These are phyloP conservation scores for Neonectria ditissima DNA, from an alignment of 2,329 filamentous ascomycete species.

Conservation along the genomic window DNA sequence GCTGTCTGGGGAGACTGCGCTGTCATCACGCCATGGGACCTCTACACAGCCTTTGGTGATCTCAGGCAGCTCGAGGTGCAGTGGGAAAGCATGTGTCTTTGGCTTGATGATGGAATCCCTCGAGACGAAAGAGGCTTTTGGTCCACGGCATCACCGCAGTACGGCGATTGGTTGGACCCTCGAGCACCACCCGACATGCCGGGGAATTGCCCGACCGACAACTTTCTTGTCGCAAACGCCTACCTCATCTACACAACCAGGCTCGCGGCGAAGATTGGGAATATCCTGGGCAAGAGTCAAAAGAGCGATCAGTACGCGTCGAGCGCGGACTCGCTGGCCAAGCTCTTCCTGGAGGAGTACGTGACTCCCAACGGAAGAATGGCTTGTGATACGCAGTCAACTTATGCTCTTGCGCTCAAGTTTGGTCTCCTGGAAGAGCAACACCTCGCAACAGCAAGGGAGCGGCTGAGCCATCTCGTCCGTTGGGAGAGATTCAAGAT, in stretches of 20 bases:
- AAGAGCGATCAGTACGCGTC: neutral
- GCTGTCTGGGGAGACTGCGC: slow-evolving; percentile 25
- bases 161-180: slow-evolving; percentile 30
- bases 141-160: slow-evolving; percentile 12
- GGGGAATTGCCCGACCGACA: slow-evolving; percentile 21
- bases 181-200: slow-evolving; percentile 15
- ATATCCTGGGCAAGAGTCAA: neutral
- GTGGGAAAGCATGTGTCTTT: slow-evolving; percentile 20
- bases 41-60: slow-evolving; percentile 23
- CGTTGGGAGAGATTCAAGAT: slow-evolving; percentile 44
- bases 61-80: slow-evolving; percentile 6
- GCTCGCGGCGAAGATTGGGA: neutral
- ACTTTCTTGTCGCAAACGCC: slow-evolving; percentile 21
- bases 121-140: slow-evolving; percentile 17
- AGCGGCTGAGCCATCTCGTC: neutral
- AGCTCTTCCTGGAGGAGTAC: neutral
- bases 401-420: slow-evolving; percentile 5
- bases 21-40: slow-evolving; percentile 20
- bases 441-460: neutral
- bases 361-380: neutral
- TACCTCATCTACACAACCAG: slow-evolving; percentile 17
- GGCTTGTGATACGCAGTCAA: slow-evolving; percentile 7
- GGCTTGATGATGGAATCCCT: slow-evolving; percentile 21
- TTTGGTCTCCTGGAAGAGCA: slow-evolving; percentile 9
- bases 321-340: neutral